Percentiles rank a stretch among this genome's conserved stretches.
phyloP scores from a whole-genome alignment of 306 rosid genomes.

The Castanopsis chinensis region DNA sequence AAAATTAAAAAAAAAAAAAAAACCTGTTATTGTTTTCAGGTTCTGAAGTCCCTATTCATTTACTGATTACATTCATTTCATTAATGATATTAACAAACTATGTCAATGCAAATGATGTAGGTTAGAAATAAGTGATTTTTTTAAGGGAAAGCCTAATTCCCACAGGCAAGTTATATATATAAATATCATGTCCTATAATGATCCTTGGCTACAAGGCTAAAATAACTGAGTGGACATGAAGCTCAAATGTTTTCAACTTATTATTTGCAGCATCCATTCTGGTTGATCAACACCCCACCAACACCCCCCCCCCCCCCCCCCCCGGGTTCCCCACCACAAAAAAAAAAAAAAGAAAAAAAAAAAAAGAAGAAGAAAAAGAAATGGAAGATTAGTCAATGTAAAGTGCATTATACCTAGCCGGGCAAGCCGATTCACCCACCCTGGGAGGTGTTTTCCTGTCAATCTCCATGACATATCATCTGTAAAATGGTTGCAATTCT shows the following conservation, averaged over 20 bases:
- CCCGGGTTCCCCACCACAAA: too few relatives aligned
- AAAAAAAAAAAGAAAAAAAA: not conserved
- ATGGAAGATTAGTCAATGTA: slow-evolving; percentile 4
- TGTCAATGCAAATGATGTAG: not conserved
- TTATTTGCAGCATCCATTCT: slow-evolving; percentile 3
- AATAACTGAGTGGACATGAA: not conserved
- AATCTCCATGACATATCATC: slow-evolving; percentile 67
- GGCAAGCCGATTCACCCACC: slow-evolving; percentile 99
- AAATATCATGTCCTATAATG: slow-evolving; percentile 13
- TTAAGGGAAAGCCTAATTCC: not conserved
- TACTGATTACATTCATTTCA: not conserved
- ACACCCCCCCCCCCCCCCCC: too few relatives aligned
- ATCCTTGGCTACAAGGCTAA: slow-evolving; percentile 2
- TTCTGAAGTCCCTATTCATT: not conserved
- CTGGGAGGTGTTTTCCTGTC: slow-evolving; percentile 72
- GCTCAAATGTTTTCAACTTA: not conserved
- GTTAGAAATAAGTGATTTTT: not conserved
- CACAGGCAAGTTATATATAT: not conserved
- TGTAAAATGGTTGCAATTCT: slow-evolving; percentile 95
- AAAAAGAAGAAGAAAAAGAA: not conserved
- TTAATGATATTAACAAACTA: too few relatives aligned
- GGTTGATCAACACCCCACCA: not conserved
- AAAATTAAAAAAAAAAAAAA: not conserved
- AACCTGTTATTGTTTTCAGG: not conserved
- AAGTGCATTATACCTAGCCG: slow-evolving; percentile 60